Percentiles rank a stretch among this genome's conserved stretches.
phyloP scores from a whole-genome alignment of 306 rosid genomes.

The Cicer arietinum region DNA sequence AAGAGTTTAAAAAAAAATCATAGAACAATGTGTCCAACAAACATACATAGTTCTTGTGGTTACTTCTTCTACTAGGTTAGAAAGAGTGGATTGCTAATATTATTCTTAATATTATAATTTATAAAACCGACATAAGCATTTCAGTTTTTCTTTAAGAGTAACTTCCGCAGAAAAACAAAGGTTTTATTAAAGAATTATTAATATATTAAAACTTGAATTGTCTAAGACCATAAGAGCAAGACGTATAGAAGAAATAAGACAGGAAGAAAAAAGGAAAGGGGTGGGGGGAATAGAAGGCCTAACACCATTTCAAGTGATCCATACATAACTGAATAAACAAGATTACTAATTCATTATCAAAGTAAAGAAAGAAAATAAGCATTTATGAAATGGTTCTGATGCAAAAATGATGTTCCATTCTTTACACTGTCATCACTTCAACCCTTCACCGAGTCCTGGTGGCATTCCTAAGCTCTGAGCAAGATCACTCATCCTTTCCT shows the following conservation, averaged over 20 bases:
- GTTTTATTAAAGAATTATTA: not conserved
- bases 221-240: not conserved
- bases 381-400: conserved; percentile 45
- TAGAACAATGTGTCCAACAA: no score
- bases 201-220: not conserved
- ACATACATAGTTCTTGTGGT: no score
- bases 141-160: no score
- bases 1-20: no score
- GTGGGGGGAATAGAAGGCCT: no score
- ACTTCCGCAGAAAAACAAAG: not conserved
- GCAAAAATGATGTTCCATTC: conserved; percentile 62
- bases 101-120: no score
- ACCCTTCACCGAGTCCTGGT: conserved; percentile 48
- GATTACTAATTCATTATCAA: conserved; percentile 39
- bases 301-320: conserved; percentile 14
- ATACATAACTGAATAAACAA: conserved; percentile 20
- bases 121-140: no score
- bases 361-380: conserved; percentile 40
- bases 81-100: no score
- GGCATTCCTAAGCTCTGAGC: conserved; percentile 65
- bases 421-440: conserved; percentile 51
- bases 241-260: not conserved
- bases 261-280: not conserved
- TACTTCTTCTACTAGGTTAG: no score
- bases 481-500: conserved; percentile 62